phyloP scores from a whole-genome alignment of 108 stramenopile species.

The Conticribra weissflogii region DNA sequence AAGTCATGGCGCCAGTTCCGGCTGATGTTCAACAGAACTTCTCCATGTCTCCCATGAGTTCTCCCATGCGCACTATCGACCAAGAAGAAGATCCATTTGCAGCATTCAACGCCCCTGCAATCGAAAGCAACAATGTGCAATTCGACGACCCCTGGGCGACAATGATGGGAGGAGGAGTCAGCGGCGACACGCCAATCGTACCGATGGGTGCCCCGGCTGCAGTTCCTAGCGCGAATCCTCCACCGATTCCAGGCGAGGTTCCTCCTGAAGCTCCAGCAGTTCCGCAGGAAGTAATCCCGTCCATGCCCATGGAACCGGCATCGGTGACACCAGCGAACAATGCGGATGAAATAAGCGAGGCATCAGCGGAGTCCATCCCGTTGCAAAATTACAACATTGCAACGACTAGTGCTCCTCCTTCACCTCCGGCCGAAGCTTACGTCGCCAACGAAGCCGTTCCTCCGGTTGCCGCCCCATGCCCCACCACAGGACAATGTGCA shows the following conservation, averaged over 20 bases:
- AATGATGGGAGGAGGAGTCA: background rate
- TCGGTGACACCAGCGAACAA: background rate
- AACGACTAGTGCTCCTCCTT: conserved; percentile 1
- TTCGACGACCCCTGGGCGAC: background rate
- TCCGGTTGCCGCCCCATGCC: conserved; percentile 2
- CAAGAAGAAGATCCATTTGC: background rate
- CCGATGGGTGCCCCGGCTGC: too few species aligned
- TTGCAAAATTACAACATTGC: background rate
- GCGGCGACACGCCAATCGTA: too few species aligned
- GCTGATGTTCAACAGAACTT: background rate
- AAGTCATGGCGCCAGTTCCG: background rate
- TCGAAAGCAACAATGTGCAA: background rate
- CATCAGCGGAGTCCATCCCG: background rate
- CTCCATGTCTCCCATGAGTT: background rate
- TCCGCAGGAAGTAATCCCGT: background rate
- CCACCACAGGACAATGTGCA: background rate
- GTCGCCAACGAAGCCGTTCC: background rate
- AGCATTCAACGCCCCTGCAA: background rate
- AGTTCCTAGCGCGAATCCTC: background rate
- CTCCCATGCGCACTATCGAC: background rate
- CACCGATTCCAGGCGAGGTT: conserved; percentile 1
- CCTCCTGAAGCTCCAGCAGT: background rate
- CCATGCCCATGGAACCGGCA: background rate
- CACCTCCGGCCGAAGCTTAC: background rate
- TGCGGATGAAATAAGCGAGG: background rate